Base-by-base conservation (phyloP, 2,329 filamentous ascomycete genomes). In the Colletotrichum agaves region DNA sequence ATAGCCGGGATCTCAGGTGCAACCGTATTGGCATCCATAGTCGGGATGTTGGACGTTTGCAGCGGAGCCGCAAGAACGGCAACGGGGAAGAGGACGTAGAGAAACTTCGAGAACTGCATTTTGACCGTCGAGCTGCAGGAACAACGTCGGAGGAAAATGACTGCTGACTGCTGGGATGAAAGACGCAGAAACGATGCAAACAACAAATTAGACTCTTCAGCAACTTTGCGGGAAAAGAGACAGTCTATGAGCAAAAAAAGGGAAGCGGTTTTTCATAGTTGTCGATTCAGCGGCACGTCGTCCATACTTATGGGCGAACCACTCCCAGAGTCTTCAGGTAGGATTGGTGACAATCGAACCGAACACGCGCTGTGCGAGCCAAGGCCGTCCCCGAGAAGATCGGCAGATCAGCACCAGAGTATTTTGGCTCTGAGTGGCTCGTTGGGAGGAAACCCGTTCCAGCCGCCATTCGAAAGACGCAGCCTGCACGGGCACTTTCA, bases 91-190 rank as follows among this genome's bases (percentile, higher is more conserved):
- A 69, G 57, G 41, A 69, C 59, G 52, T 68, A 57, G 39, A 75
- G 44, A 23, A 75, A 21, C 50, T 69, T 64, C 15, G 67, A 65
- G 21, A 69, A 63, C 55, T 73, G 73, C 74, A 75, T 75, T 0
- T 63, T 72, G 68, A 47, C 49, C 17, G 65, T 53, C 33, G 50
- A 5, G 31, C 13, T 53, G 31, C 33, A 39, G 50, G 50, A 11
- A 6, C 12, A 53, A 53, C 33, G 50, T 56, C 46, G 31, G 23
- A 50, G 44, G 23, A 33, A 49, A 60, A n/a, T n/a, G n/a, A n/a
- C n/a, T n/a, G n/a, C n/a, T 39, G 27, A 19, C 33, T 66, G 47
- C 50, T 52, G 33, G 31, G 27, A 56, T 19, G 15, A 44, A 23
- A 31, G 46, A 44, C 46, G 37, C 46, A 43, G 12, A 46, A 53